A percentile compares a stretch with the other conserved stretches of the same genome.
Conservation (phyloP, 23 red algal genomes). For the Agarophyton chilense region DNA sequence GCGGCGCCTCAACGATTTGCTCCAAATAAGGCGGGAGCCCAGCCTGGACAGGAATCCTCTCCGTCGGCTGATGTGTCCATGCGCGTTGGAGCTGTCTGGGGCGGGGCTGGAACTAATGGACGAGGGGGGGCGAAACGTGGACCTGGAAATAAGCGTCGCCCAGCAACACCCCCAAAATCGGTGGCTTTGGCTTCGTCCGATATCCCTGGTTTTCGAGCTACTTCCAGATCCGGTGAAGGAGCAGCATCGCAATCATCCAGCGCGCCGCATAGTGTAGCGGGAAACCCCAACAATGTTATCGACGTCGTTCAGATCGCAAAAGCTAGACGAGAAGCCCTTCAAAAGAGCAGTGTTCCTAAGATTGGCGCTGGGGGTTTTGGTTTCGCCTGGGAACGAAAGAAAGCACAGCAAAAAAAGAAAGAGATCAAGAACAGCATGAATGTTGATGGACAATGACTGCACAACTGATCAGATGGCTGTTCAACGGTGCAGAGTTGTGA, state of each 20-base stretch:
- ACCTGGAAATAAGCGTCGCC: slow-evolving; percentile 31
- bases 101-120: slow-evolving; percentile 36
- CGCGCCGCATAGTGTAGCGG: neutral
- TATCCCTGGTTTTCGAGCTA: slow-evolving; percentile 21
- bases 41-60: neutral
- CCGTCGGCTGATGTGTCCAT: slow-evolving; percentile 57
- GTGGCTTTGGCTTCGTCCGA: neutral
- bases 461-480: too few species aligned
- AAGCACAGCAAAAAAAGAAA: slow-evolving; percentile 52
- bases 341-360: slow-evolving; percentile 60
- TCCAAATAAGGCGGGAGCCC: neutral
- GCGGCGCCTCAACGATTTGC: neutral
- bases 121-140: slow-evolving; percentile 45
- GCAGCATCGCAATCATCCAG: neutral
- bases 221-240: neutral
- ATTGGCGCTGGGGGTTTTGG: slow-evolving; percentile 50
- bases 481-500: too few species aligned
- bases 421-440: slow-evolving; percentile 48
- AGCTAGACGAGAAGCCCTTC: slow-evolving; percentile 36
- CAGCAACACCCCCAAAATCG: slow-evolving; percentile 45
- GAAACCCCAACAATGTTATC: slow-evolving; percentile 19
- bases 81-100: slow-evolving; percentile 67
- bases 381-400: slow-evolving; percentile 67
- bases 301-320: slow-evolving; percentile 60
- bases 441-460: neutral